Base-by-base conservation (phyloP, 345 rosid genomes). In the Brassica rapa region DNA sequence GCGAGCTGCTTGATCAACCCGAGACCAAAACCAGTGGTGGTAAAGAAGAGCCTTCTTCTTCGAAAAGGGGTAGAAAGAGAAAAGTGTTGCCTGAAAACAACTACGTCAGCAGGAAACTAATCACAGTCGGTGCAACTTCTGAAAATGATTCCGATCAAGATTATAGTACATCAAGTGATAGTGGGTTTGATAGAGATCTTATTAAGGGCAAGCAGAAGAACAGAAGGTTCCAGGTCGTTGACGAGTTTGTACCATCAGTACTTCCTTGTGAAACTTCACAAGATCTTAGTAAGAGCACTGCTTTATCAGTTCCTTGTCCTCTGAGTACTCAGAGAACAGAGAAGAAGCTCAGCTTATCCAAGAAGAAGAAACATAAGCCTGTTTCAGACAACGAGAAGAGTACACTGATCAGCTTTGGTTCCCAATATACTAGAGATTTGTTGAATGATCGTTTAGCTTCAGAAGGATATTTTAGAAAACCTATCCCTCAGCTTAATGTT, bases 1-100 rank as follows among this genome's bases (percentile, higher is more conserved):
- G 90, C n/a, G 99, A 95, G 33, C 84, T 95, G 82, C 68, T 92
- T 83, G 76, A 84, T 78, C 79, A 82, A 76, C 73, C 67, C 49
- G 87, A 77, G 41, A 83, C 64, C 70, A 82, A 80, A 64, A 73
- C 71, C 70, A 60, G 19, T 19, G 74, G 74, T 69, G 71, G 33
- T 71, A 73, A 62, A 66, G 88, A 77, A 64, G 84, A 80, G 73
- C 71, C 86, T 66, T 74, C 63, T 24, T 83, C 63, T 25, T 83
- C 78, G 27, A 80, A 39, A 71, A 82, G 71, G 66, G 78, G 79
- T 59, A 84, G 84, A 77, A 96, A 91, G 83, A 84, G 93, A 49
- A 96, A 89, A 81, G 24, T 68, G 60, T 65, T 79, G 66, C 80
- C 83, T 80, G 79, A 82, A n/a, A 86, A 71, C 53, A 85, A 81